phyloP scores from a whole-genome alignment of 371 early-diverging fungal genomes.

The Fennellomyces sp. region DNA sequence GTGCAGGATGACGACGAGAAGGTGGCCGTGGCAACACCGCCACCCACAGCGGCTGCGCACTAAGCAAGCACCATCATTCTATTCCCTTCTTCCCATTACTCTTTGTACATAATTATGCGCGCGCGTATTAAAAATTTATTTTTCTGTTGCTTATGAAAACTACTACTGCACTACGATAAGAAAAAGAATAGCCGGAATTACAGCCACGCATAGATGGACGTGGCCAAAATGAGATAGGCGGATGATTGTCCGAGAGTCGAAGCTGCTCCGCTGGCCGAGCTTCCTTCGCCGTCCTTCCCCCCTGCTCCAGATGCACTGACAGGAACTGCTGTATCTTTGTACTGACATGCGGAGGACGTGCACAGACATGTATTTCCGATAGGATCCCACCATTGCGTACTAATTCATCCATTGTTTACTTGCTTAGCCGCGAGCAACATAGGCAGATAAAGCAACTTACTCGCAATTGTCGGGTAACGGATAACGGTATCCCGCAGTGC shows the following conservation, averaged over 20 bases:
- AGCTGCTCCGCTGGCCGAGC: neutral
- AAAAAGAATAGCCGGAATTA: neutral
- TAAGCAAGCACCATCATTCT: neutral
- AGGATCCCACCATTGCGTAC: slow-evolving; percentile 76
- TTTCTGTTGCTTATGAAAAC: neutral
- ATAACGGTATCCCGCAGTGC: slow-evolving; percentile 49
- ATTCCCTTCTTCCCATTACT: neutral
- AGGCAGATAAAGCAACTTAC: too few relatives aligned
- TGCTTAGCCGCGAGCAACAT: neutral
- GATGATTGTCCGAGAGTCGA: neutral
- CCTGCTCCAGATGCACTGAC: slow-evolving; percentile 1
- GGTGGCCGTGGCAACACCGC: neutral
- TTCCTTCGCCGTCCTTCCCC: neutral
- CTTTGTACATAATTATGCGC: neutral
- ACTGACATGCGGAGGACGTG: slow-evolving; percentile 44
- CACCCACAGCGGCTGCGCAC: slow-evolving; percentile 1
- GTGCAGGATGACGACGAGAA: neutral
- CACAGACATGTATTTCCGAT: slow-evolving; percentile 57
- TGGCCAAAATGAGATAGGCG: slow-evolving; percentile 6
- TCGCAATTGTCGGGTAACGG: slow-evolving; percentile 65
- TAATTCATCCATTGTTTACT: slow-evolving; percentile 7
- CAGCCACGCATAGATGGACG: slow-evolving; percentile 11
- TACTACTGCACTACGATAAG: neutral
- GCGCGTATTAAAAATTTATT: too few relatives aligned
- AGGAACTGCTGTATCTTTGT: slow-evolving; percentile 47